Base-by-base conservation (phyloP, 2,329 filamentous ascomycete species). In the Ustilaginoidea virens region DNA sequence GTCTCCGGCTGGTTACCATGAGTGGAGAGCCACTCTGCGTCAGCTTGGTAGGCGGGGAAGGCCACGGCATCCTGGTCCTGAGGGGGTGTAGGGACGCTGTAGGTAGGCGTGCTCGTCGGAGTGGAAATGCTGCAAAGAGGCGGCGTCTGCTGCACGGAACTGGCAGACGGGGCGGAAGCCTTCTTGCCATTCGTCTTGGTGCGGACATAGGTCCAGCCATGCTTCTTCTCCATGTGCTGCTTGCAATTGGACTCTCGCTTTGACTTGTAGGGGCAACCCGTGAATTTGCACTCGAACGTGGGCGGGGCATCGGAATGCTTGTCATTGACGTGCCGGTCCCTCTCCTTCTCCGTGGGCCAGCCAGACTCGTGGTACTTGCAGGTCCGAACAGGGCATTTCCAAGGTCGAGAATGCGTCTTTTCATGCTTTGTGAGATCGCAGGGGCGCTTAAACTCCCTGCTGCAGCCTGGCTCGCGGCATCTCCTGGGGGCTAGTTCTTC, bases 361-460 rank as follows among this genome's bases (percentile, higher is more conserved):
- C 90, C 90, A 43, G 80, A 74, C 19, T 78, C 69, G 51, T 80
- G 74, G 54, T 93, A 96, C 51, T 92, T 92, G 79, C 90, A 96
- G 25, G 70, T 74, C 23, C 68, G 48, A 14, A 81, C 63, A 5
- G 74, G 69, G 55, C 90, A 98, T 62, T 98, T 98, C 80, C 81
- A 94, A 7, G 87, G 90, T 20, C 90, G 80, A 32, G 82, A 85
- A 53, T 98, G 90, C 0, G 87, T 96, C 65, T 96, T 98, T 60
- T 92, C 80, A 56, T 98, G 90, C 64, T 96, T 96, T 40, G 85
- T 94, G 34, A 96, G 63, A 52, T 98, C 90, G 55, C 90, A 96
- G n/a, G 83, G 83, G 36, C 90, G 77, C 57, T 90, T 92, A 62
- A 96, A 96, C 53, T 87, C 74, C 58, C 93, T 94, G 53, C 72